These are phyloP conservation scores for Tetrahymena elliotti DNA, from an alignment of 73 alveolate species.

Conservation along the genomic window DNA sequence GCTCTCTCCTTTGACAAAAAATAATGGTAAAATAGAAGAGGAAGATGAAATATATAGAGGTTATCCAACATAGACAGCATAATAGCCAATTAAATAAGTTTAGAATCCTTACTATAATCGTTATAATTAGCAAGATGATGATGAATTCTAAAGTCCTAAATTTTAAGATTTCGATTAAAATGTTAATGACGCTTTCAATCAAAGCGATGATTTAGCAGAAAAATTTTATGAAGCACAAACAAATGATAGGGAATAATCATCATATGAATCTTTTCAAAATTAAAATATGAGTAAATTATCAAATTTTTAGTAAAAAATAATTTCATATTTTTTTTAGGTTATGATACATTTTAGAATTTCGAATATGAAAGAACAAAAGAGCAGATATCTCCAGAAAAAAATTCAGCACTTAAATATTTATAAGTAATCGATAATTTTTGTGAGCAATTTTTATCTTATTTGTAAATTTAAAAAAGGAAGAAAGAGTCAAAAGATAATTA, in stretches of 20 bases:
- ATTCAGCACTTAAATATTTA: background rate
- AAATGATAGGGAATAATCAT: background rate
- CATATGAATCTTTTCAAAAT: background rate
- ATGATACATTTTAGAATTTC: background rate
- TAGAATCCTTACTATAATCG: background rate
- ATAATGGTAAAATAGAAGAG: background rate
- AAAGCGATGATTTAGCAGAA: background rate
- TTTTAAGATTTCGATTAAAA: background rate
- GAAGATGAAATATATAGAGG: background rate
- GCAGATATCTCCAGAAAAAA: background rate
- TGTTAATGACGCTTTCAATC: background rate
- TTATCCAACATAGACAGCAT: background rate
- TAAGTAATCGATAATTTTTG: background rate
- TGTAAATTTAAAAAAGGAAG: background rate
- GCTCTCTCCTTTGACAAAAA: background rate
- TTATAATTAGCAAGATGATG: background rate
- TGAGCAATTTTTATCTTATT: background rate
- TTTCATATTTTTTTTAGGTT: background rate
- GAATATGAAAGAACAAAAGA: background rate
- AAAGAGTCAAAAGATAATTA: background rate
- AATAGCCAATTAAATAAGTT: background rate
- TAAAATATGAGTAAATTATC: background rate
- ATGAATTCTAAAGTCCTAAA: background rate
- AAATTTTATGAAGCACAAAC: background rate
- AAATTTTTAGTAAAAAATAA: background rate